Conservation (phyloP, 1,284 basidiomycete species). For the Vanrija sp. region DNA sequence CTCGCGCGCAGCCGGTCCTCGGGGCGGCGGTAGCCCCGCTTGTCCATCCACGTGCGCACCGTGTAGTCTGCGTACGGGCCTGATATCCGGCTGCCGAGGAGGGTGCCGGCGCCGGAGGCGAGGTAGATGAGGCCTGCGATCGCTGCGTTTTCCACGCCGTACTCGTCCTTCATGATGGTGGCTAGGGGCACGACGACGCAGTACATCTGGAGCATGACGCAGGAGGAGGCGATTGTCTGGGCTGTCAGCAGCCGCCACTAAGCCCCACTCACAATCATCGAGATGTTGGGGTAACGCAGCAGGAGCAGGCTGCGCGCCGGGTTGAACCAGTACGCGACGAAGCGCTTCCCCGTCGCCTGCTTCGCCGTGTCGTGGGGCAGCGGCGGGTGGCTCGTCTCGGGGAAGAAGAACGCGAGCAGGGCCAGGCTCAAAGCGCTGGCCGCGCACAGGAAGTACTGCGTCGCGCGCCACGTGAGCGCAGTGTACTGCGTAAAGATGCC, state of each 20-base stretch:
- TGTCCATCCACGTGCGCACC: constrained; percentile 52
- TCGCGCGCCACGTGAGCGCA: constrained; percentile 59
- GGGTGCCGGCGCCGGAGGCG: constrained; percentile 60
- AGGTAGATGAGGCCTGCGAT: constrained; percentile 61
- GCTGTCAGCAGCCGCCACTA: background rate
- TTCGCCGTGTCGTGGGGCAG: constrained; percentile 38
- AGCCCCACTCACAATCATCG: constrained; percentile 48
- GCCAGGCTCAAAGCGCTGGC: constrained; percentile 53
- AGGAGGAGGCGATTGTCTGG: constrained; percentile 22
- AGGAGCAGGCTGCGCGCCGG: constrained; percentile 57
- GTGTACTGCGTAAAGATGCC: constrained; percentile 50
- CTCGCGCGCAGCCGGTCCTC: constrained; percentile 60
- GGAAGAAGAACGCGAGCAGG: constrained; percentile 56
- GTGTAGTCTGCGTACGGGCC: constrained; percentile 57
- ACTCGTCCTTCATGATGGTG: constrained; percentile 51
- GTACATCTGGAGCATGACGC: constrained; percentile 37
- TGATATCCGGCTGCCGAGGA: constrained; percentile 56
- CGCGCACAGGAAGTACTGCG: constrained; percentile 56
- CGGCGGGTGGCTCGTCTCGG: constrained; percentile 64
- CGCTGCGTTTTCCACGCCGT: constrained; percentile 59
- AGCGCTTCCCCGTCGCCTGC: constrained; percentile 39
- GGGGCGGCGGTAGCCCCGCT: constrained; percentile 54
- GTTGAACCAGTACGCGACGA: constrained; percentile 57
- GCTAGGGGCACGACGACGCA: constrained; percentile 18
- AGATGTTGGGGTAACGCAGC: constrained; percentile 59